Evolutionary conservation across 2,329 filamentous ascomycete species (phyloP), one percentile per base, ranked within the genome.

Genomic region (Colletotrichum euphorbiae): DNA sequence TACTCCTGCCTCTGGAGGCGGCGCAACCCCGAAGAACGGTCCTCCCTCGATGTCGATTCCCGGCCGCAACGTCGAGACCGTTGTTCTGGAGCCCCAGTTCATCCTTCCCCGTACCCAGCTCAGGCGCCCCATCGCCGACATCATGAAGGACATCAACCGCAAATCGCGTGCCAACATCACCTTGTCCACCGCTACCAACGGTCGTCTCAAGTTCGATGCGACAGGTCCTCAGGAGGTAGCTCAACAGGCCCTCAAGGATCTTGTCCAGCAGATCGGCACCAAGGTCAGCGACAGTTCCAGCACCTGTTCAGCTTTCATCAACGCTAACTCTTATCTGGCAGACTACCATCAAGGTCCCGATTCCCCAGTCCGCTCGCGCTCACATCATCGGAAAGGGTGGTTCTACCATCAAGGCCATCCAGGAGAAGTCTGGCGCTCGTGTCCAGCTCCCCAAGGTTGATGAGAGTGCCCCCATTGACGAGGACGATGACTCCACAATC

Each of bases 301-400:
- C 11, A 7, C 19, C 13, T 24, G 3, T 17, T 7, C 13, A 6
- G 11, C 42, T 15, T 13, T n/a, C 28, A 21, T 42, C 15, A 31
- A 24, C 28, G 46, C 64, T 67, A 46, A 67, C 51, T 57, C 13
- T 43, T 13, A n/a, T 24, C 28, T 3, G 6, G 38, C 67, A 85
- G 82, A 81, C 82, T 73, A 80, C 83, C n/a, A 85, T 93, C 75
- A 91, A 89, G 71, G 89, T 98, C 55, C 85, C 92, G 2, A 91
- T 99, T 71, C 96, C 95, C 59, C 87, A 91, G 55, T 95, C 93
- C 43, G 89, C 93, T 21, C 90, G 94, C 70, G 89, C 94, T 60
- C 91, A 95, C 79, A 94, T 99, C 79, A 98, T 99, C 77, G 97
- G 96, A 73, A 94, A 93, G 76, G 90, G 92, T 76, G 97, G 97